Percentiles rank a stretch among this genome's conserved stretches.
Conservation (phyloP, 2,329 filamentous ascomycete species). For the Fusarium sambucinum region DNA sequence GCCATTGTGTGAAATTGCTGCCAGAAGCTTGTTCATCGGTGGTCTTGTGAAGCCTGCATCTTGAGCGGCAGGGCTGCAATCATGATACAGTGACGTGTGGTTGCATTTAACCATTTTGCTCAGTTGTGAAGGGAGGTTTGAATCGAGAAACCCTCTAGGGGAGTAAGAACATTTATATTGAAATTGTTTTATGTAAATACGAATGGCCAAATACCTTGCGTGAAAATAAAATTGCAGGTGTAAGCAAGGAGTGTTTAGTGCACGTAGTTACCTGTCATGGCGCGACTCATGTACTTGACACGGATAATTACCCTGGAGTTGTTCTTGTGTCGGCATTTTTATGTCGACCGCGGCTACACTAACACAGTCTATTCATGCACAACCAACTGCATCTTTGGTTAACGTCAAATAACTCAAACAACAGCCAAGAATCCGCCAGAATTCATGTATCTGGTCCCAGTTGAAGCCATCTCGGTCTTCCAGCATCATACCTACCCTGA, state of each 20-base stretch:
- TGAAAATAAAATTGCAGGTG: background rate
- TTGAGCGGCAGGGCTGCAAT: conserved; percentile 29
- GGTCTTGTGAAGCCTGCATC: conserved; percentile 29
- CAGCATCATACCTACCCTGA: conserved; percentile 4
- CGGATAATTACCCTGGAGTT: background rate
- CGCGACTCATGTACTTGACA: background rate
- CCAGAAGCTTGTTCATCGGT: conserved; percentile 18
- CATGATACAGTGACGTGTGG: background rate
- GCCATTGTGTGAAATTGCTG: conserved; percentile 37
- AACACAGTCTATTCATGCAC: background rate
- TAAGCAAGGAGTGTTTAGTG: background rate
- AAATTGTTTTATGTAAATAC: background rate
- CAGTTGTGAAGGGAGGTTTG: too few relatives aligned
- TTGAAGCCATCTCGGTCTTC: conserved; percentile 18
- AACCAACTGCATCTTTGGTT: too few relatives aligned
- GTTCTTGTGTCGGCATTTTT: background rate
- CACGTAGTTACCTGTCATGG: background rate
- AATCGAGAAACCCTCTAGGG: background rate
- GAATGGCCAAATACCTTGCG: background rate
- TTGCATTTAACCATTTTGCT: conserved; percentile 9
- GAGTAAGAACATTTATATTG: background rate
- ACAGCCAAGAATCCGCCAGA: conserved; percentile 10
- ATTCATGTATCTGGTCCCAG: conserved; percentile 1
- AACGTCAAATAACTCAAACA: background rate
- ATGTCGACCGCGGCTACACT: background rate